Conservation (phyloP, 768 basidiomycete species). For the Cytidiella melzeri region DNA sequence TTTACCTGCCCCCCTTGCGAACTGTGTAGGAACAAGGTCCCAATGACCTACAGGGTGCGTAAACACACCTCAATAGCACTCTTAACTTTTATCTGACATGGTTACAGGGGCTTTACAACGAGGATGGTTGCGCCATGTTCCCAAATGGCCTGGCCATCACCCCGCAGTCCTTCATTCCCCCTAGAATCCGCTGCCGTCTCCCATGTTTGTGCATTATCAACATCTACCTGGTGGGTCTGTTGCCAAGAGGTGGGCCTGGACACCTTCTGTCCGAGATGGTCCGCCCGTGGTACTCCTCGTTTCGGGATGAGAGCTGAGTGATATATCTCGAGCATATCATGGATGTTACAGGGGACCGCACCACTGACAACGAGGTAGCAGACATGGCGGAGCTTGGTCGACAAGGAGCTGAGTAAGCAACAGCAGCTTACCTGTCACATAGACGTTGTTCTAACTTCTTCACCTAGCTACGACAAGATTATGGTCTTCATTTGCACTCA, state of each 20-base stretch:
- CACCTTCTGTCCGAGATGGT: not conserved
- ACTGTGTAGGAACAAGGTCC: not conserved
- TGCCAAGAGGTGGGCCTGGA: not conserved
- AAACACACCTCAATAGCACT: not conserved
- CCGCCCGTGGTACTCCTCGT: not conserved
- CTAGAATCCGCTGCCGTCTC: not conserved
- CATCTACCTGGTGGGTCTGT: not conserved
- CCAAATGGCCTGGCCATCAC: not conserved
- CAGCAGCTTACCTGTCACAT: not conserved
- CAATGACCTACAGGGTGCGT: not conserved
- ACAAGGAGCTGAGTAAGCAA: not conserved
- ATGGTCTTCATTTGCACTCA: not conserved
- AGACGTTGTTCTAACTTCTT: not conserved
- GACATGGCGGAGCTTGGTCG: not conserved
- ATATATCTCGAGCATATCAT: not conserved
- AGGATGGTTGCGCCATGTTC: not conserved
- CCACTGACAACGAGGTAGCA: not conserved
- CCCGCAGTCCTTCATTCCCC: not conserved
- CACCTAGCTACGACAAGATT: not conserved
- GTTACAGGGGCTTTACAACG: not conserved
- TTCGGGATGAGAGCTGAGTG: not conserved
- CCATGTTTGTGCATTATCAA: not conserved
- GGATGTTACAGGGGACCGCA: not conserved
- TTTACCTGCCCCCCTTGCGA: not conserved
- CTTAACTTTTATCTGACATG: not conserved